Percentiles rank a stretch among this genome's conserved stretches.
Evolutionary conservation across 2,329 filamentous ascomycete species (phyloP).

Genomic region (Ophiosphaerella korrae): DNA sequence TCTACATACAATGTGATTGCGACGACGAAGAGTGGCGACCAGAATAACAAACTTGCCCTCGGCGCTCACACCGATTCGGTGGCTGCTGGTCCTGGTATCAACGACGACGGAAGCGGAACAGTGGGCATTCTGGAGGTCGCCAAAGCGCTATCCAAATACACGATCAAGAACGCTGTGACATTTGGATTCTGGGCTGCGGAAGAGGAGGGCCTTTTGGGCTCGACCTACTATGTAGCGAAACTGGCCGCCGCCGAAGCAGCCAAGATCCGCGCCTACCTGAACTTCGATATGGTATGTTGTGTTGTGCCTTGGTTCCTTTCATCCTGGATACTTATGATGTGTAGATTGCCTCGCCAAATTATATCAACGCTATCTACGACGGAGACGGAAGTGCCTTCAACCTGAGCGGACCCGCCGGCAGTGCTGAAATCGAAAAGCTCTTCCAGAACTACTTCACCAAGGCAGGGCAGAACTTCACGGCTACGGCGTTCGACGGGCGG

Average conservation of each 20-base stretch:
- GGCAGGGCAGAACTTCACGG: constrained; percentile 55
- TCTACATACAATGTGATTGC: constrained; percentile 61
- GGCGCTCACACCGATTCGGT: constrained; percentile 68
- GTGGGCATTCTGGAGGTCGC: constrained; percentile 65
- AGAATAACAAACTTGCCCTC: constrained; percentile 61
- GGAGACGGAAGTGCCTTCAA: constrained; percentile 63
- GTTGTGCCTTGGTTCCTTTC: background rate
- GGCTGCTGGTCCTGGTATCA: constrained; percentile 70
- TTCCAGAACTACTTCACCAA: constrained; percentile 47
- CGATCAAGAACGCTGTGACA: constrained; percentile 69
- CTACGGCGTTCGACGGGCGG: constrained; percentile 77
- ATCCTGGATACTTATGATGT: background rate
- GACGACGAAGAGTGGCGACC: constrained; percentile 63
- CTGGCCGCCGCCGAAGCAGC: constrained; percentile 57
- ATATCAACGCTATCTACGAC: constrained; percentile 61
- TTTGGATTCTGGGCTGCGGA: constrained; percentile 71
- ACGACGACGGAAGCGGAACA: constrained; percentile 75
- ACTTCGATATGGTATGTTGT: constrained; percentile 66
- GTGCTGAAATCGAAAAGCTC: constrained; percentile 70
- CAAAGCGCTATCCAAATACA: constrained; percentile 69
- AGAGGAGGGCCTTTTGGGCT: constrained; percentile 67
- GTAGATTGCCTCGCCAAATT: constrained; percentile 66
- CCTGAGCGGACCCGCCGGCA: constrained; percentile 63
- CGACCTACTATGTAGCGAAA: constrained; percentile 60
- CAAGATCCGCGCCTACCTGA: constrained; percentile 70